Conservation (phyloP, 1,139 yeast genomes). For the Taphrina pruni region DNA sequence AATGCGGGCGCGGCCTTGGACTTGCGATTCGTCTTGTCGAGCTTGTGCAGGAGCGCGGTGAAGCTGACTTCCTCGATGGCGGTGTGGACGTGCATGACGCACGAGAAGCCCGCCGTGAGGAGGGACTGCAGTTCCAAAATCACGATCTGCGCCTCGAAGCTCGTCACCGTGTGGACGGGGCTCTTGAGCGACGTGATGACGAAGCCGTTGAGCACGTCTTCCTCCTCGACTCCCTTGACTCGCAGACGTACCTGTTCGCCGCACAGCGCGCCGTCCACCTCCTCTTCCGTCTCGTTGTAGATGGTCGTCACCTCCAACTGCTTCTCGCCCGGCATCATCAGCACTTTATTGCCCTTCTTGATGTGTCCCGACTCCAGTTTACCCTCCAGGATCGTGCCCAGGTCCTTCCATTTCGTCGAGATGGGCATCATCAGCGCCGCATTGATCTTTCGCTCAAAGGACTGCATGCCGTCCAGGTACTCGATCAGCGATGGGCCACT, state of each 20-base stretch:
- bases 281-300: slow-evolving; percentile 93
- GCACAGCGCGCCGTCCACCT: slow-evolving; percentile 84
- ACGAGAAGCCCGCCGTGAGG: slow-evolving; percentile 91
- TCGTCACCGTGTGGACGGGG: slow-evolving; percentile 90
- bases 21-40: slow-evolving; percentile 93
- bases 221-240: slow-evolving; percentile 95
- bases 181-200: slow-evolving; percentile 82
- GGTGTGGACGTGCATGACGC: slow-evolving; percentile 98
- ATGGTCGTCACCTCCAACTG: slow-evolving; percentile 83
- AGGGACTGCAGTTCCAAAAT: slow-evolving; percentile 94
- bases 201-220: slow-evolving; percentile 88
- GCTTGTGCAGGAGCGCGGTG: slow-evolving; percentile 81
- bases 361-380: slow-evolving; percentile 95
- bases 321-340: slow-evolving; percentile 90
- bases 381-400: slow-evolving; percentile 98
- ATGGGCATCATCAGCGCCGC: slow-evolving; percentile 98
- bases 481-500: slow-evolving; percentile 89
- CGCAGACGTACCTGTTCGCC: slow-evolving; percentile 97
- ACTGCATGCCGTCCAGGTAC: slow-evolving; percentile 80
- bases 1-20: slow-evolving; percentile 97
- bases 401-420: slow-evolving; percentile 81
- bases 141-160: slow-evolving; percentile 94
- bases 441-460: slow-evolving; percentile 81
- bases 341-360: slow-evolving; percentile 73
- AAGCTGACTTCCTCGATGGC: slow-evolving; percentile 94